Evolutionary conservation across 2,329 filamentous ascomycete genomes (phyloP).

Genomic region (Sporothrix globosa): DNA sequence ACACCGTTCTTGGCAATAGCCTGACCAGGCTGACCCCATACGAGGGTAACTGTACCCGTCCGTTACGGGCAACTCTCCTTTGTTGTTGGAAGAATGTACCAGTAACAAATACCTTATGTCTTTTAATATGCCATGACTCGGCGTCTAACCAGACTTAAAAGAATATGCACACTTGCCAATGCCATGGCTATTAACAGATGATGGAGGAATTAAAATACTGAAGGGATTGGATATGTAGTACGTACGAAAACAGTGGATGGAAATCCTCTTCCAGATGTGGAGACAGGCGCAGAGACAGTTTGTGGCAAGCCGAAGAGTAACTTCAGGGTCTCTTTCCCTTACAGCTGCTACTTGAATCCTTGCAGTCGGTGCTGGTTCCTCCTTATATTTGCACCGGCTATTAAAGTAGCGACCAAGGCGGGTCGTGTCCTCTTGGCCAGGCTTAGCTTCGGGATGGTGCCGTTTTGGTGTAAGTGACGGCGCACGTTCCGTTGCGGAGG

Average conservation of each 20-base stretch:
- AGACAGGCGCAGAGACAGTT: neutral
- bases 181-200: too few species aligned
- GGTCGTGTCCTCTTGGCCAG: neutral
- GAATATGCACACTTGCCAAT: too few species aligned
- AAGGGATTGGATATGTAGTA: too few species aligned
- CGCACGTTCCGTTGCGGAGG: neutral
- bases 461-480: neutral
- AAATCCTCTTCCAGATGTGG: slow-evolving; percentile 8
- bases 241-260: neutral
- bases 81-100: too few species aligned
- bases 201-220: neutral
- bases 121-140: too few species aligned
- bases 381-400: neutral
- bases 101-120: too few species aligned
- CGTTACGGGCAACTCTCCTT: too few species aligned
- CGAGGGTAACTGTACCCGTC: slow-evolving; percentile 4
- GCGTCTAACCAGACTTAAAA: too few species aligned
- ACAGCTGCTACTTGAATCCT: too few species aligned
- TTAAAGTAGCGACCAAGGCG: neutral
- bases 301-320: too few species aligned
- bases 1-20: neutral
- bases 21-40: neutral
- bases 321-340: too few species aligned
- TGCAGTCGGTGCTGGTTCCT: too few species aligned
- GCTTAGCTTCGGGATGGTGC: neutral